phyloP scores from a whole-genome alignment of 495 filamentous ascomycete genomes.

The Amorphotheca resinae region DNA sequence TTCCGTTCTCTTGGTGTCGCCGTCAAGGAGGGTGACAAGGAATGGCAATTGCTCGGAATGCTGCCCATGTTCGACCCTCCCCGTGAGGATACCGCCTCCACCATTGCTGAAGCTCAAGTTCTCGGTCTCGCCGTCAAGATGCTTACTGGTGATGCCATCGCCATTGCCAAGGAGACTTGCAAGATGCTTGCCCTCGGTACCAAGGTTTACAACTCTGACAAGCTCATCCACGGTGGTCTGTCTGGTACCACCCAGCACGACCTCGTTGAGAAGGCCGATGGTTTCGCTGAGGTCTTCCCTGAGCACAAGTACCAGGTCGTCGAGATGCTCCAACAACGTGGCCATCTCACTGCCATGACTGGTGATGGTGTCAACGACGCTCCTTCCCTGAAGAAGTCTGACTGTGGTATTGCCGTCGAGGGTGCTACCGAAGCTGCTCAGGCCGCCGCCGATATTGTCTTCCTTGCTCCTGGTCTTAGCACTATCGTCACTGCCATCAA shows the following conservation, averaged over 20 bases:
- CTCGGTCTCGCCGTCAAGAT: constrained; percentile 70
- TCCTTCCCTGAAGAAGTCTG: constrained; percentile 61
- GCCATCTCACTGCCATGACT: constrained; percentile 65
- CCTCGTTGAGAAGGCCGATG: constrained; percentile 62
- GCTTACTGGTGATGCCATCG: constrained; percentile 69
- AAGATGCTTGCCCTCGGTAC: constrained; percentile 67
- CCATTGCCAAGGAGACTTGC: constrained; percentile 71
- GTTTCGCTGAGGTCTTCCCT: constrained; percentile 66
- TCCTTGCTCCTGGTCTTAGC: constrained; percentile 64
- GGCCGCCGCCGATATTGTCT: constrained; percentile 67
- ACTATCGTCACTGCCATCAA: constrained; percentile 71
- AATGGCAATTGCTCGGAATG: constrained; percentile 61
- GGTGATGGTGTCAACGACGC: constrained; percentile 66
- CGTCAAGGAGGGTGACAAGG: constrained; percentile 51
- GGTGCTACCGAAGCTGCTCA: constrained; percentile 67
- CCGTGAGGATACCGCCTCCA: constrained; percentile 66
- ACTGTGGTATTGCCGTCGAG: constrained; percentile 69
- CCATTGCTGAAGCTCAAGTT: constrained; percentile 63
- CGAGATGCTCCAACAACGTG: constrained; percentile 63
- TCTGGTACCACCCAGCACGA: constrained; percentile 62
- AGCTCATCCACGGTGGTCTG: constrained; percentile 63
- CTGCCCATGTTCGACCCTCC: constrained; percentile 71
- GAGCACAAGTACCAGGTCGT: constrained; percentile 73
- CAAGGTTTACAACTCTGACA: constrained; percentile 68
- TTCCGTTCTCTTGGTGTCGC: constrained; percentile 74